phyloP scores from a whole-genome alignment of 176 grass and related monocot species.

The Typha latifolia region DNA sequence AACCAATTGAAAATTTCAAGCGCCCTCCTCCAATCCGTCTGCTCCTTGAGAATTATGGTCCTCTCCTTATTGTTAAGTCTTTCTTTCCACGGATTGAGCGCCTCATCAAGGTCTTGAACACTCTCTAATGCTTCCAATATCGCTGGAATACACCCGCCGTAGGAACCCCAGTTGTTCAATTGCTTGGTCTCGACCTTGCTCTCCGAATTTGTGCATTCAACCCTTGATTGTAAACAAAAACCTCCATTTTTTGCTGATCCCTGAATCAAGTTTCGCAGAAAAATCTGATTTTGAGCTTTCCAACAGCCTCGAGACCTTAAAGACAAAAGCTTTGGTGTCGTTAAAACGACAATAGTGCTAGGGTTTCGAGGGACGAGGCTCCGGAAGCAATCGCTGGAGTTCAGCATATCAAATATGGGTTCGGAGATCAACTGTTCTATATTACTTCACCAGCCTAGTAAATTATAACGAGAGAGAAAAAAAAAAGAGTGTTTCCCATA shows the following conservation, averaged over 20 bases:
- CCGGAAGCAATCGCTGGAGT: constrained; percentile 32
- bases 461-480: no score
- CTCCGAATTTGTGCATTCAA: constrained; percentile 15
- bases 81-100: constrained; percentile 61
- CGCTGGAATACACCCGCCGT: constrained; percentile 56
- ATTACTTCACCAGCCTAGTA: no score
- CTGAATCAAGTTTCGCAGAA: constrained; percentile 11
- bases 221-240: not conserved
- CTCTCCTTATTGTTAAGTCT: constrained; percentile 49
- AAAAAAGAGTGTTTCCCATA: no score
- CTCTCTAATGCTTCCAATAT: constrained; percentile 51
- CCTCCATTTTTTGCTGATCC: constrained; percentile 10
- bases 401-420: constrained; percentile 37
- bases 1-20: constrained; percentile 72
- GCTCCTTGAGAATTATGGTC: constrained; percentile 86
- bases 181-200: constrained; percentile 13
- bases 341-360: not conserved
- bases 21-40: constrained; percentile 66
- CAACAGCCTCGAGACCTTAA: not conserved
- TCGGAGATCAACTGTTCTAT: not conserved
- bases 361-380: constrained; percentile 1
- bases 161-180: constrained; percentile 17
- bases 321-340: not conserved
- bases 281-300: constrained; percentile 12
- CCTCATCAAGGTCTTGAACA: constrained; percentile 39